phyloP scores from a whole-genome alignment of 306 rosid species.

The Medicago ruthenica region DNA sequence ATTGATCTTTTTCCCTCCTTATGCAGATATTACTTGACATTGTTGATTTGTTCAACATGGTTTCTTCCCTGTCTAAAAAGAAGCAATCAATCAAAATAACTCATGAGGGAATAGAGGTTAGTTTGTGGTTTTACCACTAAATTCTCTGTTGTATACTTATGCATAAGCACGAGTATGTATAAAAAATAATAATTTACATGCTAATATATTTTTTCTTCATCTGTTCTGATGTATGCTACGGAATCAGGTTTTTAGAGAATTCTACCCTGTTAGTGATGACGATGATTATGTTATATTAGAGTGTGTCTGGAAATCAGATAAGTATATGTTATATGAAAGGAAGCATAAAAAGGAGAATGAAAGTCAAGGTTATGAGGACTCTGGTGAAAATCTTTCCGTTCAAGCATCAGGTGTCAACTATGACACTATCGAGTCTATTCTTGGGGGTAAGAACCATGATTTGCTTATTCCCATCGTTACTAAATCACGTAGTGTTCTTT shows the following conservation, averaged over 20 bases:
- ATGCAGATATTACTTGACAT: conserved; percentile 78
- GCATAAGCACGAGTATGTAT: neutral
- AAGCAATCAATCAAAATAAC: conserved; percentile 72
- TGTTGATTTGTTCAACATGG: conserved; percentile 75
- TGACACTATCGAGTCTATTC: conserved; percentile 54
- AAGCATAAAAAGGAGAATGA: conserved; percentile 47
- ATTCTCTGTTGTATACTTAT: neutral
- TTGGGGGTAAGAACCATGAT: conserved; percentile 61
- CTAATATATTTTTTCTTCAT: neutral
- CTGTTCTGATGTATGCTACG: conserved; percentile 8
- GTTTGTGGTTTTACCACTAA: conserved; percentile 39
- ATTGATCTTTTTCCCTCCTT: conserved; percentile 5
- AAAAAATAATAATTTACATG: conserved; percentile 4
- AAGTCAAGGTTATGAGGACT: conserved; percentile 50
- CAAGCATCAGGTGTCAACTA: conserved; percentile 60
- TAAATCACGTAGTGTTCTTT: neutral
- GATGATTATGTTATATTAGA: conserved; percentile 64
- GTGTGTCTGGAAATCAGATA: conserved; percentile 74
- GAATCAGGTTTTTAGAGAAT: conserved; percentile 75
- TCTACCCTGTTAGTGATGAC: conserved; percentile 59
- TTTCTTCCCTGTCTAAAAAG: conserved; percentile 69
- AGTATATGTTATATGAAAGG: conserved; percentile 68
- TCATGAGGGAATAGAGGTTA: conserved; percentile 74
- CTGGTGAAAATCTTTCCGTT: conserved; percentile 44
- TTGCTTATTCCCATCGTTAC: conserved; percentile 20